phyloP scores from a whole-genome alignment of 345 rosid genomes.

The Pelargonium nanum region DNA sequence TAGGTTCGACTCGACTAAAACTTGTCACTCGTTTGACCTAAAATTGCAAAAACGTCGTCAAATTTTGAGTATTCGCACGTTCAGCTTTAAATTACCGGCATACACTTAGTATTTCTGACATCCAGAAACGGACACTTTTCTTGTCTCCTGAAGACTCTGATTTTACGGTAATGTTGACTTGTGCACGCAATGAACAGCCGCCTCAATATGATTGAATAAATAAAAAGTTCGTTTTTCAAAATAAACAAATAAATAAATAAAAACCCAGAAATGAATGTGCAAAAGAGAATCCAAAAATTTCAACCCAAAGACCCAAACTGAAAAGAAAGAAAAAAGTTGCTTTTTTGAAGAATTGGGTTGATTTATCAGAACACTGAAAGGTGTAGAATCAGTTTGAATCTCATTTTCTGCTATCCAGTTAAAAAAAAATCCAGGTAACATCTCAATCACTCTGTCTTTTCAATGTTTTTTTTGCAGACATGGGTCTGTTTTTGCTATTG shows the following conservation, averaged over 20 bases:
- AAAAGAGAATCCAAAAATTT: background rate
- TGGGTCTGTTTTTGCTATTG: background rate
- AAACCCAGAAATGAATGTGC: background rate
- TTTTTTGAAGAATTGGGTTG: background rate
- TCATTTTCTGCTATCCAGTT: background rate
- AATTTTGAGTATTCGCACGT: too few species aligned
- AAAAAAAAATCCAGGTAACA: background rate
- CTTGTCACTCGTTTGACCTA: too few species aligned
- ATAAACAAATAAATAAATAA: too few species aligned
- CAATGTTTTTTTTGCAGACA: background rate
- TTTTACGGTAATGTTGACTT: too few species aligned
- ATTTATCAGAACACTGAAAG: background rate
- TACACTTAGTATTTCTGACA: too few species aligned
- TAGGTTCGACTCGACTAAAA: too few species aligned
- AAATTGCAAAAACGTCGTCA: too few species aligned
- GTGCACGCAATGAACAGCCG: background rate
- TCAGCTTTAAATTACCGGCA: too few species aligned
- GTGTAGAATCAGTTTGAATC: constrained; percentile 10
- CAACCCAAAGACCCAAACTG: background rate
- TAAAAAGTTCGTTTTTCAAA: too few species aligned
- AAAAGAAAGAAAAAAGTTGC: background rate
- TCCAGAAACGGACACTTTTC: too few species aligned
- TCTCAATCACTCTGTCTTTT: background rate
- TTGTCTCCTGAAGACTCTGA: too few species aligned
- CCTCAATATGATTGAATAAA: too few species aligned